Evolutionary conservation across 129 eudicot genomes (phyloP), one percentile per base, ranked within the genome.

Genomic region (Rutidosis leptorrhynchoides): DNA sequence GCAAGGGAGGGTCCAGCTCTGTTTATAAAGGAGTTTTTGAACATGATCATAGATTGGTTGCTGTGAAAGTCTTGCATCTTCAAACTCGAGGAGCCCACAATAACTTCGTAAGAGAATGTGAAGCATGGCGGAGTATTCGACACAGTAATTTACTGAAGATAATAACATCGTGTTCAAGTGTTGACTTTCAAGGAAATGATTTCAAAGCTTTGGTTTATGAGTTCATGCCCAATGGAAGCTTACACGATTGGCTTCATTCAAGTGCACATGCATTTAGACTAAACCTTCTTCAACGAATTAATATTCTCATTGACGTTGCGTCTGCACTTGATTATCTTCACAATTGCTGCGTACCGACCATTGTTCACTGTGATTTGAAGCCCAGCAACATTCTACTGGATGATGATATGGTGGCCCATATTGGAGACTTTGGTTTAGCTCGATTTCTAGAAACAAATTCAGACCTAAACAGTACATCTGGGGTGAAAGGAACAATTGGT

Each of bases 311-410:
- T 7, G 80, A 74, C 25, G 73, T 79, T 21, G 80, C 77, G 35
- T 53, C 53, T 35, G 83, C 80, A 10, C 51, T 79, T 59, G 77
- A 79, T 52, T 79, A 79, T 74, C 79, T 79, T 22, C 83, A 79
- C 37, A 66, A 79, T 64, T 57, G 55, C 14, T 72, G 70, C 62
- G 54, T 51, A 60, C 35, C 64, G 10, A 54, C 79, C 15, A 54
- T 79, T 20, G 67, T 73, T 30, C 59, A 53, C 6, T 14, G 59
- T 2, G 29, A 53, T 28, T 53, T 53, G 14, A 22, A 53, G 28
- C 59, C 59, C 22, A 22, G 59, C 28, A 53, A 53, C 59, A 22
- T 54, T 52, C 11, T 52, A 52, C 58, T 52, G 7, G 14, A n/a
- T 8, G 58, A 52, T 52, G 58, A 52, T 19, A 52, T 52, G 28